phyloP scores from a whole-genome alignment of 2,329 filamentous ascomycete genomes.

The Cladorrhinum sp. region DNA sequence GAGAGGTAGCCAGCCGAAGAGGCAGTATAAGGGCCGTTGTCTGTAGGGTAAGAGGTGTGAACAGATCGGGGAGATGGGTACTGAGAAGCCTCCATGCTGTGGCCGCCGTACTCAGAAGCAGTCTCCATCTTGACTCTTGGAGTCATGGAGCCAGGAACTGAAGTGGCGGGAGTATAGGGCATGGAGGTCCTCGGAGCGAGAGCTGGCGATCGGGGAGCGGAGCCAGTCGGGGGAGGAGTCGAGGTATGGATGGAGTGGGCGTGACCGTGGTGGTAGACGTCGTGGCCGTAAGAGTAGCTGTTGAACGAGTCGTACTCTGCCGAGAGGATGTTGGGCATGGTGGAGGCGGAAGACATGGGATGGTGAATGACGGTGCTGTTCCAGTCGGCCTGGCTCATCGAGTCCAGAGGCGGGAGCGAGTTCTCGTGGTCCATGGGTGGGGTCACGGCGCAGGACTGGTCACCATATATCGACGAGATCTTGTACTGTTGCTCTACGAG shows the following conservation, averaged over 20 bases:
- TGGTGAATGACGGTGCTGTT: slow-evolving; percentile 41
- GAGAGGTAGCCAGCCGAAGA: slow-evolving; percentile 38
- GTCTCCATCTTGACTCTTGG: slow-evolving; percentile 42
- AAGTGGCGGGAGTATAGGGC: slow-evolving; percentile 30
- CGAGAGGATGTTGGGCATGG: slow-evolving; percentile 45
- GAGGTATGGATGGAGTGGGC: slow-evolving; percentile 27
- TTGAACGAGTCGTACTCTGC: slow-evolving; percentile 52
- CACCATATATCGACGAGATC: slow-evolving; percentile 41
- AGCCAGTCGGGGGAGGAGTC: slow-evolving; percentile 30
- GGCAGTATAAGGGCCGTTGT: slow-evolving; percentile 28
- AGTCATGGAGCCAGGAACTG: slow-evolving; percentile 24
- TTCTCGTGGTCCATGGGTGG: slow-evolving; percentile 37
- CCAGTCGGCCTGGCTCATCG: slow-evolving; percentile 46
- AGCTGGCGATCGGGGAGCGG: slow-evolving; percentile 30
- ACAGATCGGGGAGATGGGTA: slow-evolving; percentile 41
- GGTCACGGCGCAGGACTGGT: slow-evolving; percentile 38
- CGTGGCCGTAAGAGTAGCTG: slow-evolving; percentile 47
- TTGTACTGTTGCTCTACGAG: slow-evolving; percentile 44
- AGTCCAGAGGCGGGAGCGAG: slow-evolving; percentile 38
- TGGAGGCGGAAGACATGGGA: slow-evolving; percentile 38
- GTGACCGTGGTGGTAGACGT: slow-evolving; percentile 40
- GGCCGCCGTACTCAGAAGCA: slow-evolving; percentile 33
- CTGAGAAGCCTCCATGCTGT: slow-evolving; percentile 37
- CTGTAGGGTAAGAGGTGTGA: slow-evolving; percentile 33
- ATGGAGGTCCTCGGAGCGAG: slow-evolving; percentile 32